Evolutionary conservation across 108 stramenopile genomes (phyloP).

Genomic region (Cyclostephanos tholiformis): DNA sequence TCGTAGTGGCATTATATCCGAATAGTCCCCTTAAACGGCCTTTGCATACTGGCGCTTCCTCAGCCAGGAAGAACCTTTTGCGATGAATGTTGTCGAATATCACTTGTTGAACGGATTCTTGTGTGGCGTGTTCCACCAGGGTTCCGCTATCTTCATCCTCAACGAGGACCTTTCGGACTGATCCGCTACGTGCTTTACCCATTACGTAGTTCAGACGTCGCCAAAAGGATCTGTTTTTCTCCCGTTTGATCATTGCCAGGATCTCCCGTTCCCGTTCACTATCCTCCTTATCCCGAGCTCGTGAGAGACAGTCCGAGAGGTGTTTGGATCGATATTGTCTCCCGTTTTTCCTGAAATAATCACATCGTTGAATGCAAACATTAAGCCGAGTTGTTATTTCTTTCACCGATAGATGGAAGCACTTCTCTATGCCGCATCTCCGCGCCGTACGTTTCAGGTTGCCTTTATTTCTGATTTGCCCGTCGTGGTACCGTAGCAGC

Average conservation of each 20-base stretch:
- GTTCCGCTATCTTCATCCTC: not conserved
- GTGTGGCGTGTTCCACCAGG: not conserved
- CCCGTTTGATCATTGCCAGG: conserved; percentile 7
- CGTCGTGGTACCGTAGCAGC: not conserved
- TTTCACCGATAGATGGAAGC: not conserved
- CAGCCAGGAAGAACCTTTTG: conserved; percentile 7
- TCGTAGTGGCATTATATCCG: not conserved
- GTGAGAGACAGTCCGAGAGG: not conserved
- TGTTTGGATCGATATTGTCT: not conserved
- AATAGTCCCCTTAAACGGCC: not conserved
- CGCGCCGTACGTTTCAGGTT: conserved; percentile 9
- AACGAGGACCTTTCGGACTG: not conserved
- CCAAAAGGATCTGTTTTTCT: conserved; percentile 15
- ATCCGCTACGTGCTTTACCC: not conserved
- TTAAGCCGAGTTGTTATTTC: not conserved
- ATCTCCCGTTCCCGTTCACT: conserved; percentile 1
- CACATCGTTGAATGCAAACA: not conserved
- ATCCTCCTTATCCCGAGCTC: not conserved
- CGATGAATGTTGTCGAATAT: not conserved
- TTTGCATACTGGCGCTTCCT: conserved; percentile 18
- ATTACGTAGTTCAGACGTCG: not conserved
- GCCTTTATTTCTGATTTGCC: not conserved
- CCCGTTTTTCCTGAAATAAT: conserved; percentile 3
- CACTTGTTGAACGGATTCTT: not conserved
- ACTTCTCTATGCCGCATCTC: not conserved